Evolutionary conservation across 495 filamentous ascomycete species (phyloP).

Genomic region (Penicillium angulare): DNA sequence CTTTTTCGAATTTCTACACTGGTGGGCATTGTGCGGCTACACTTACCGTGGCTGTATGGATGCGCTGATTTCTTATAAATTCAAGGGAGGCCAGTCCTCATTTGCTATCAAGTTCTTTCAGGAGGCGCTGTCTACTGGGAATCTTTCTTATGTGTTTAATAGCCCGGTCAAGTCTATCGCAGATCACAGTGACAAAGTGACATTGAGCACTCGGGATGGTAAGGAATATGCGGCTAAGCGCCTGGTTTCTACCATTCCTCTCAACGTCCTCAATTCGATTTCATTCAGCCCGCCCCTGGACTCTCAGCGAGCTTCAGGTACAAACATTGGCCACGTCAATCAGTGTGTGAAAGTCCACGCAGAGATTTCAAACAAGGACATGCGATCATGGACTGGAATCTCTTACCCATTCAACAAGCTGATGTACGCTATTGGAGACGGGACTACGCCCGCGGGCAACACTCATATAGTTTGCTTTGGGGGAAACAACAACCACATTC

Average conservation of each 20-base stretch:
- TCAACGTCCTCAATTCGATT: conserved; percentile 26
- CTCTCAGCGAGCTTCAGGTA: conserved; percentile 12
- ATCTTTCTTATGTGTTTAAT: conserved; percentile 23
- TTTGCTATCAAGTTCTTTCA: conserved; percentile 28
- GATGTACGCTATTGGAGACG: conserved; percentile 15
- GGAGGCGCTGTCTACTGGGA: conserved; percentile 15
- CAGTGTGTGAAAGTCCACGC: conserved; percentile 31
- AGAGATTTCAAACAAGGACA: conserved; percentile 19
- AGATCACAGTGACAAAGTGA: conserved; percentile 12
- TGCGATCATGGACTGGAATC: conserved; percentile 25
- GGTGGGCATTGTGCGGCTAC: conserved; percentile 23
- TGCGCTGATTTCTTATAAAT: conserved; percentile 19
- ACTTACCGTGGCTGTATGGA: conserved; percentile 16
- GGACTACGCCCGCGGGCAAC: conserved; percentile 20
- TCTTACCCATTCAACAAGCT: conserved; percentile 26
- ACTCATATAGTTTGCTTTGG: conserved; percentile 27
- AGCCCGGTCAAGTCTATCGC: conserved; percentile 19
- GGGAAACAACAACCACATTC: conserved; percentile 18
- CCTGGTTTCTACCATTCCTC: conserved; percentile 28
- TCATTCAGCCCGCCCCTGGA: conserved; percentile 25
- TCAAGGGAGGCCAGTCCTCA: conserved; percentile 25
- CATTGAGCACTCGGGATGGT: conserved; percentile 13
- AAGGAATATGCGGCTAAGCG: conserved; percentile 9
- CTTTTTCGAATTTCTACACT: conserved; percentile 27
- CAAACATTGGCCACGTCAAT: conserved; percentile 26